Percentiles rank a stretch among this genome's conserved stretches.
Evolutionary conservation across 2,329 filamentous ascomycete species (phyloP).

Genomic region (Cordyceps pruinosa): DNA sequence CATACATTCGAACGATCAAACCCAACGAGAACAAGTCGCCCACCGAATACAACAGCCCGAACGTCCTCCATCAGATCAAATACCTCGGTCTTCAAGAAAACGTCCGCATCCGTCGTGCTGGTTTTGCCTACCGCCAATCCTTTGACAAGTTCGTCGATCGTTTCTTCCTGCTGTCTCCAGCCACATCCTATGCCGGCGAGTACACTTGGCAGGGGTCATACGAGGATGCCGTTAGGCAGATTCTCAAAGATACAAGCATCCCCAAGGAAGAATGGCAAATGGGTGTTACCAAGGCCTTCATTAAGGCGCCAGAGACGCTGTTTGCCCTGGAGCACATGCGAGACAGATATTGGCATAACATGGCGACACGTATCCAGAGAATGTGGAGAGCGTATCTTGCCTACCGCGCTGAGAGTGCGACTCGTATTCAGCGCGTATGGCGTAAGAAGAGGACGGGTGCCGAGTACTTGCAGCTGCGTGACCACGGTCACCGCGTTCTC

Average conservation of each 20-base stretch:
- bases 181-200: slow-evolving; percentile 92
- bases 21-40: slow-evolving; percentile 98
- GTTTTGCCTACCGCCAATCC: slow-evolving; percentile 92
- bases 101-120: slow-evolving; percentile 90
- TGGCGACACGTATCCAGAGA: slow-evolving; percentile 94
- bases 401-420: slow-evolving; percentile 87
- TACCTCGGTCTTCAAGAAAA: slow-evolving; percentile 99
- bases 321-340: slow-evolving; percentile 97
- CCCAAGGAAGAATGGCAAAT: slow-evolving; percentile 94
- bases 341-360: slow-evolving; percentile 98
- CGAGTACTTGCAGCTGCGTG: slow-evolving; percentile 80
- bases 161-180: slow-evolving; percentile 90
- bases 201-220: slow-evolving; percentile 92
- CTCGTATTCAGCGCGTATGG: slow-evolving; percentile 92
- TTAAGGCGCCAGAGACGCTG: slow-evolving; percentile 94
- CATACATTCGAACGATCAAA: slow-evolving; percentile 98
- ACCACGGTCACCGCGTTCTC: slow-evolving; percentile 77
- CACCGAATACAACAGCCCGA: slow-evolving; percentile 81
- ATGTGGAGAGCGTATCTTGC: slow-evolving; percentile 95
- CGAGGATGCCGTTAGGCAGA: slow-evolving; percentile 81
- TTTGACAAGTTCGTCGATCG: slow-evolving; percentile 98
- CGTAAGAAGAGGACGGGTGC: slow-evolving; percentile 85
- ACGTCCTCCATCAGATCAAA: slow-evolving; percentile 97
- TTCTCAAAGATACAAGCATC: slow-evolving; percentile 93
- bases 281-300: slow-evolving; percentile 94